Percentiles rank a stretch among this genome's conserved stretches.
Evolutionary conservation across 75 land plant species (phyloP).

Genomic region (Azolla pinnata): DNA sequence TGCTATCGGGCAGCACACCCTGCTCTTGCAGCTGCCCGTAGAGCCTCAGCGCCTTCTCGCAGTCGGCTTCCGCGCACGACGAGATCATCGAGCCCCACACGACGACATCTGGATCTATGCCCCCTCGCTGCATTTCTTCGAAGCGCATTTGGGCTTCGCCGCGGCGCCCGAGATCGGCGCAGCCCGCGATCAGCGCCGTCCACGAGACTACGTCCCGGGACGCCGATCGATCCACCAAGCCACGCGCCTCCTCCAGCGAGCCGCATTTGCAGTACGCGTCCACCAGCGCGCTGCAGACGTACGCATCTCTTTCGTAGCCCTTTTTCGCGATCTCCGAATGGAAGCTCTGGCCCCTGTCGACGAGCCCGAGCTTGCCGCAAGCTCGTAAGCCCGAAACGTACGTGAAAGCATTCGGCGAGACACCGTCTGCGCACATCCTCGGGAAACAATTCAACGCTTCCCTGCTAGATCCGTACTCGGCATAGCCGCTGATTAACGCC

Average conservation of each 20-base stretch:
- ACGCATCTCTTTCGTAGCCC: slow-evolving; percentile 1
- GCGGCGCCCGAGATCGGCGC: slow-evolving; percentile 17
- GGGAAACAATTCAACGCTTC: slow-evolving; percentile 23
- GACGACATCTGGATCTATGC: slow-evolving; percentile 4
- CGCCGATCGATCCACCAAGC: slow-evolving; percentile 39
- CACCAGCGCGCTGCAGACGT: slow-evolving; percentile 9
- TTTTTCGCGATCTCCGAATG: slow-evolving; percentile 24
- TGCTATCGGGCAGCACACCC: no score
- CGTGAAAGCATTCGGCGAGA: slow-evolving; percentile 22
- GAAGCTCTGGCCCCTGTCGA: slow-evolving; percentile 21
- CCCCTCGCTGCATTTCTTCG: slow-evolving; percentile 24
- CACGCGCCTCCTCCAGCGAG: slow-evolving; percentile 24
- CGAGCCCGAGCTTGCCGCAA: slow-evolving; percentile 20
- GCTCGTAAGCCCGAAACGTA: slow-evolving; percentile 33
- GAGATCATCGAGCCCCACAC: slow-evolving; percentile 8
- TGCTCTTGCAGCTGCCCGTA: no score
- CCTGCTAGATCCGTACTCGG: slow-evolving; percentile 10
- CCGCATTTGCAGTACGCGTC: slow-evolving; percentile 34
- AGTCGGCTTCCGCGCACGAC: slow-evolving; percentile 14
- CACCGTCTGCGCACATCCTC: slow-evolving; percentile 29
- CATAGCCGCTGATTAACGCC: slow-evolving; percentile 31
- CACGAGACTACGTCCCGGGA: slow-evolving; percentile 43
- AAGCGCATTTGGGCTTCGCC: slow-evolving; percentile 24
- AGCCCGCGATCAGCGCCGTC: slow-evolving; percentile 48
- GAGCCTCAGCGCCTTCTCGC: no score